phyloP scores from a whole-genome alignment of 2,329 filamentous ascomycete species.

The Trichophyton rubrum region DNA sequence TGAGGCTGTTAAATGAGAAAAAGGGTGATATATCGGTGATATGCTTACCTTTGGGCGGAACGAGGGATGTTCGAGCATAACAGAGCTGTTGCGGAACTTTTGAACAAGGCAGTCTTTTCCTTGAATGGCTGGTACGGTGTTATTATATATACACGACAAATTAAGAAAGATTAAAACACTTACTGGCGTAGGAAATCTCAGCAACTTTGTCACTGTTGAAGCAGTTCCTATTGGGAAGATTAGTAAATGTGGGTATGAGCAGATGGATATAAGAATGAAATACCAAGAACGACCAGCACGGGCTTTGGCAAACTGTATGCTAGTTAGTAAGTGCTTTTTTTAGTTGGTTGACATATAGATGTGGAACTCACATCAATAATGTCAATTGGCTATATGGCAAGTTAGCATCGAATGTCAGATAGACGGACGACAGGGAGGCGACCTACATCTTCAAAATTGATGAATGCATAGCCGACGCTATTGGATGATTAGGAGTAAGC shows the following conservation, averaged over 20 bases:
- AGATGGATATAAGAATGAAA: constrained; percentile 11
- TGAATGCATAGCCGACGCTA: constrained; percentile 92
- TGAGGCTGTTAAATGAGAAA: constrained; percentile 26
- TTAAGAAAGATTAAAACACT: constrained; percentile 24
- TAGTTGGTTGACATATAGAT: constrained; percentile 1
- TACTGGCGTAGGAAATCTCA: constrained; percentile 91
- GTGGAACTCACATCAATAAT: constrained; percentile 53
- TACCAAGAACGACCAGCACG: constrained; percentile 60
- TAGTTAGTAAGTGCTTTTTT: constrained; percentile 17
- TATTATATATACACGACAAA: constrained; percentile 15
- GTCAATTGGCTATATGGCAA: constrained; percentile 50
- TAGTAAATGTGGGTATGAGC: background rate
- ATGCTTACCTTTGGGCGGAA: constrained; percentile 66
- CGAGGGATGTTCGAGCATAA: constrained; percentile 74
- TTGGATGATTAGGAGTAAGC: constrained; percentile 3
- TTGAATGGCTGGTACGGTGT: constrained; percentile 57
- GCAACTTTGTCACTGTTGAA: constrained; percentile 75
- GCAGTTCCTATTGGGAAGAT: constrained; percentile 48
- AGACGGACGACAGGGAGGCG: background rate
- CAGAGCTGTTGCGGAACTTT: constrained; percentile 92
- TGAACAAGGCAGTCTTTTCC: constrained; percentile 81
- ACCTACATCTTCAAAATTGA: constrained; percentile 77
- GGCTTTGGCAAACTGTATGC: constrained; percentile 54
- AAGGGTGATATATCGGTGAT: constrained; percentile 27
- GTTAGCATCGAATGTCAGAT: constrained; percentile 11